Evolutionary conservation across 192 early-diverging fungal species (phyloP).

Genomic region (Backusella tuberculispora): DNA sequence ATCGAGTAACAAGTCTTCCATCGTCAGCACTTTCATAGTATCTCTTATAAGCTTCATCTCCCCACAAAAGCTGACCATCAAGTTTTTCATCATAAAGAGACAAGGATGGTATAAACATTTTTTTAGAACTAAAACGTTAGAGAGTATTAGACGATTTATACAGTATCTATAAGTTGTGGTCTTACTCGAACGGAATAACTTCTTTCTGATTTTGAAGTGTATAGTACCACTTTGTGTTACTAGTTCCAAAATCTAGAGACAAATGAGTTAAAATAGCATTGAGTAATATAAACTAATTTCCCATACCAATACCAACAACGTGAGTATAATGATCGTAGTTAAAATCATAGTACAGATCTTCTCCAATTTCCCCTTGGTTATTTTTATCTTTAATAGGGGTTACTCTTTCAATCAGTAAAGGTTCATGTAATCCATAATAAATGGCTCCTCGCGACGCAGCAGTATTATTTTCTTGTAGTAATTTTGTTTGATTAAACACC

Average conservation of each 20-base stretch:
- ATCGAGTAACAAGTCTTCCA: constrained; percentile 21
- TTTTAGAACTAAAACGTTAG: constrained; percentile 33
- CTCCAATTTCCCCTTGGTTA: neutral
- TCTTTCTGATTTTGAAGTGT: constrained; percentile 39
- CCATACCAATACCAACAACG: constrained; percentile 18
- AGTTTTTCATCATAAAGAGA: constrained; percentile 23
- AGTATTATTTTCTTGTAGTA: constrained; percentile 1
- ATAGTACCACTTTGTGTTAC: constrained; percentile 26
- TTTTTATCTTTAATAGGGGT: neutral
- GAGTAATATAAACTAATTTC: neutral
- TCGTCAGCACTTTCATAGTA: constrained; percentile 36
- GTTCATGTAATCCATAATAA: neutral
- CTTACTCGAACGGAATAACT: constrained; percentile 37
- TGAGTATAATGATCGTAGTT: neutral
- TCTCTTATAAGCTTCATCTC: constrained; percentile 39
- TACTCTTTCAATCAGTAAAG: neutral
- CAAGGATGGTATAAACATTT: constrained; percentile 24
- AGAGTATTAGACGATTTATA: constrained; percentile 19
- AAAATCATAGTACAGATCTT: neutral
- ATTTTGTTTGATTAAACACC: neutral
- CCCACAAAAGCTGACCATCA: constrained; percentile 32
- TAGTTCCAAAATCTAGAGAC: constrained; percentile 20
- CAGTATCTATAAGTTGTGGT: neutral
- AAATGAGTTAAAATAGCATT: neutral
- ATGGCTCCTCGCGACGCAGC: neutral